These are phyloP conservation scores for Cyclostephanos tholiformis DNA, from an alignment of 108 stramenopile species.

Conservation along the genomic window DNA sequence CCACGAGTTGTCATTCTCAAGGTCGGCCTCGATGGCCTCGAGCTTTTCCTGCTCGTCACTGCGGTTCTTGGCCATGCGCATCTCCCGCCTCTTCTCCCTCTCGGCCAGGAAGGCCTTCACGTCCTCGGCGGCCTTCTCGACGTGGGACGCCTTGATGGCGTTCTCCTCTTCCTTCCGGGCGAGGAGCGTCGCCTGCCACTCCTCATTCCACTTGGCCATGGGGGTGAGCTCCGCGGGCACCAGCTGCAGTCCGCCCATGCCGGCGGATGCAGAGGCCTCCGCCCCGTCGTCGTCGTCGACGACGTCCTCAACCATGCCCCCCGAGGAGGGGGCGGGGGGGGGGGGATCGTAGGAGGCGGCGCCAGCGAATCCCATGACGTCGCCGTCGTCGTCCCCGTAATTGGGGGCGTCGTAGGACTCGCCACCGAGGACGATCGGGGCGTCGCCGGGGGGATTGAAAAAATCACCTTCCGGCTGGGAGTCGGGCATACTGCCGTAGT, in stretches of 20 bases:
- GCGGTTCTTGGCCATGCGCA: constrained; percentile 83
- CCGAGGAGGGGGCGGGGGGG: neutral
- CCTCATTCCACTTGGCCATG: constrained; percentile 85
- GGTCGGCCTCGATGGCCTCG: constrained; percentile 93
- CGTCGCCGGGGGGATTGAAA: neutral
- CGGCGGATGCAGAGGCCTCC: constrained; percentile 10
- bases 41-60: constrained; percentile 89
- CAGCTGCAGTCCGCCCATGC: constrained; percentile 3
- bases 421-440: too few species aligned
- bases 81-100: constrained; percentile 70
- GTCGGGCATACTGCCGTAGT: neutral
- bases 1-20: constrained; percentile 91
- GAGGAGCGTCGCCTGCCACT: constrained; percentile 78
- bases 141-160: constrained; percentile 66
- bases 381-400: neutral
- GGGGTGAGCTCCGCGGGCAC: constrained; percentile 49
- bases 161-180: constrained; percentile 85
- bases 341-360: neutral
- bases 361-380: neutral
- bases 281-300: constrained; percentile 42
- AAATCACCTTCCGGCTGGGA: neutral
- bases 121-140: constrained; percentile 62
- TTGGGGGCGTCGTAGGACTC: too few species aligned
- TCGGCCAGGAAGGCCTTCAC: constrained; percentile 71
- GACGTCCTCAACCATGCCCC: neutral